These are phyloP conservation scores for Globisporangium cylindrosporum DNA, from an alignment of 352 stramenopile genomes.

Conservation along the genomic window DNA sequence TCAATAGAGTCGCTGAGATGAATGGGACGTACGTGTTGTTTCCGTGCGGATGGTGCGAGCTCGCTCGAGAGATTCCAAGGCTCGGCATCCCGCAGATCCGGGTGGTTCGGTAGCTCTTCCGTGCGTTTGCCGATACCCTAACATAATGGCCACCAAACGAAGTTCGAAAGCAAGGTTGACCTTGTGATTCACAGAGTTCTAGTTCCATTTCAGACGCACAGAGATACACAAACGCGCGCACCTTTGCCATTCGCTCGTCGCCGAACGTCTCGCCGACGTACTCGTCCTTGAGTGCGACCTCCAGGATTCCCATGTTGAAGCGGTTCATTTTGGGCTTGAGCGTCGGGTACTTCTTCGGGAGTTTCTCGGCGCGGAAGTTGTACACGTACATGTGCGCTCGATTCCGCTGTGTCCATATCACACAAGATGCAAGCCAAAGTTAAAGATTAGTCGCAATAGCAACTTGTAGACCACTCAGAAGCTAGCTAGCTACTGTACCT, in stretches of 20 bases:
- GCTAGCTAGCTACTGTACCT: constrained; percentile 31
- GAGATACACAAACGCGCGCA: constrained; percentile 10
- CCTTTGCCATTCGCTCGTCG: constrained; percentile 64
- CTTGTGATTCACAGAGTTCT: not conserved
- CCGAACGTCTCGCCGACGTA: constrained; percentile 65
- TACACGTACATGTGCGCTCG: constrained; percentile 81
- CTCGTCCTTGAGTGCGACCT: constrained; percentile 62
- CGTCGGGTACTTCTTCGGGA: constrained; percentile 77
- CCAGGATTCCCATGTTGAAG: constrained; percentile 79
- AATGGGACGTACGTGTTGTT: constrained; percentile 38
- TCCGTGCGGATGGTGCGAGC: constrained; percentile 35
- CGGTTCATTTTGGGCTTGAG: constrained; percentile 66
- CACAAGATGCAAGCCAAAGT: not conserved
- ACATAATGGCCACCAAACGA: not conserved
- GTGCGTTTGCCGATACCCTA: constrained; percentile 69
- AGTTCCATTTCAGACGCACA: not conserved
- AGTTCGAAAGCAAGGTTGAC: not conserved
- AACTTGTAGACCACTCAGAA: too few species aligned
- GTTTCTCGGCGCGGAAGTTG: constrained; percentile 83
- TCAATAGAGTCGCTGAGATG: not conserved
- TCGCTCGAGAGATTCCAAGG: constrained; percentile 72
- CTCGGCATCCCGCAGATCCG: constrained; percentile 45
- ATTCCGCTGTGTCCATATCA: constrained; percentile 41
- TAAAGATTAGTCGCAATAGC: not conserved
- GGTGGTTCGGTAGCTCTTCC: constrained; percentile 78